Base-by-base conservation (phyloP, 2,329 filamentous ascomycete genomes). In the Trichoderma pleuroti region DNA sequence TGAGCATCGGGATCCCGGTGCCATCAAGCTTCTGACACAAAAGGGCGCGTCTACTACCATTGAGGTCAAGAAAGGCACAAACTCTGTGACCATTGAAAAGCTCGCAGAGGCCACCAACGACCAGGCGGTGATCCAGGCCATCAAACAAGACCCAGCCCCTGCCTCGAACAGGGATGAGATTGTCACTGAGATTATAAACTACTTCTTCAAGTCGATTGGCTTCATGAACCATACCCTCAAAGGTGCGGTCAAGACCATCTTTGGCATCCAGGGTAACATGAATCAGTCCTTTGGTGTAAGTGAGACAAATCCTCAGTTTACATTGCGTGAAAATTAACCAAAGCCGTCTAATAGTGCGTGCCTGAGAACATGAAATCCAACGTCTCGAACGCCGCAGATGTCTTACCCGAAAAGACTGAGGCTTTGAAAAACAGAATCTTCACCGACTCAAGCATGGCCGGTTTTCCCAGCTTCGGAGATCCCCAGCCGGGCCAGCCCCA, bases 1-100 rank as follows among this genome's bases (percentile, higher is more conserved):
- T 18, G 69, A 71, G 30, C 54, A 62, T n/a, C 69, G 42, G 2
- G 69, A 67, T 6, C 39, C 62, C 8, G 56, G 52, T 12, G 64
- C 54, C 39, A 61, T 71, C 21, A 56, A 34, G 21, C 46, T 60
- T 16, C 42, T 71, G 10, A 57, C 30, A 4, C 7, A 67, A 7
- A 46, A 36, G 18, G 42, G 42, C 10, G 62, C 69, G 4, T 56
- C 56, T 18, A 67, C 54, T 18, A n/a, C 18, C 5, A n/a, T 57
- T 2, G 36, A 21, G 2, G 18, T 46, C 30, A 39, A 32, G 52
- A 66, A 36, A 18, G 39, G 30, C 6, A 21, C 16, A 39, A 61
- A 9, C 18, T 4, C 1, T 52, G 16, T 54, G 14, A 60, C 18
- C 11, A 26, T 42, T 26, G 36, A 52, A 26, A 42, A 57, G 14